Conservation (phyloP, 805 yeast genomes). For the Blastobotrys parvus region DNA sequence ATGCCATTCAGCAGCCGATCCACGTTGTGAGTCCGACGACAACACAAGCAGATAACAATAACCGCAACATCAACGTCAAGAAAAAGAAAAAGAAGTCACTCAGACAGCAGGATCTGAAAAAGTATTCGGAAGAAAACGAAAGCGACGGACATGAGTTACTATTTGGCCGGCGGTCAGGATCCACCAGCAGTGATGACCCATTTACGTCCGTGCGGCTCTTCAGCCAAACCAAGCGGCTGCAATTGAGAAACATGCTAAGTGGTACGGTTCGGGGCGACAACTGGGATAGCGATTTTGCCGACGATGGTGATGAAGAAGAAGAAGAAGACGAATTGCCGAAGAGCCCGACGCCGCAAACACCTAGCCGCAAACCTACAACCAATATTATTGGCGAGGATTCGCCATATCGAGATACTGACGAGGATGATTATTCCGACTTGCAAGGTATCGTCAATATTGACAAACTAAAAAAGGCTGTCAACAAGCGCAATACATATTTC, state of each 20-base stretch:
- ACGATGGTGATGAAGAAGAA: background rate
- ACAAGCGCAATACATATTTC: background rate
- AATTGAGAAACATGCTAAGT: constrained; percentile 2
- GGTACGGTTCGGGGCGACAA: background rate
- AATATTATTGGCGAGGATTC: constrained; percentile 6
- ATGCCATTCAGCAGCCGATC: constrained; percentile 12
- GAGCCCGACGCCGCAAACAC: background rate
- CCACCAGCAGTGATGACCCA: background rate
- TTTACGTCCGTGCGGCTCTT: constrained; percentile 5
- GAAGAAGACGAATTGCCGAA: background rate
- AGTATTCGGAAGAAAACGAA: background rate
- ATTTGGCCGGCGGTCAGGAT: background rate
- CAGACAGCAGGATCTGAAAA: background rate
- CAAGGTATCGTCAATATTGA: constrained; percentile 12
- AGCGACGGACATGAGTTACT: background rate
- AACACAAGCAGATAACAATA: background rate
- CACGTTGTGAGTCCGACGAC: background rate
- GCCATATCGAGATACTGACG: constrained; percentile 8
- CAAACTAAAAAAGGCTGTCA: constrained; percentile 1
- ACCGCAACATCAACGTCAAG: background rate
- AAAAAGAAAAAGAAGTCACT: constrained; percentile 1
- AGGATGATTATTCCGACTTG: constrained; percentile 14
- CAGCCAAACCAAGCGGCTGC: constrained; percentile 4
- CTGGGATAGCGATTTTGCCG: constrained; percentile 7
- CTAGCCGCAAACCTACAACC: background rate